phyloP scores from a whole-genome alignment of 1,139 yeast genomes.

The Nakaseomyces kungkrabaensis region DNA sequence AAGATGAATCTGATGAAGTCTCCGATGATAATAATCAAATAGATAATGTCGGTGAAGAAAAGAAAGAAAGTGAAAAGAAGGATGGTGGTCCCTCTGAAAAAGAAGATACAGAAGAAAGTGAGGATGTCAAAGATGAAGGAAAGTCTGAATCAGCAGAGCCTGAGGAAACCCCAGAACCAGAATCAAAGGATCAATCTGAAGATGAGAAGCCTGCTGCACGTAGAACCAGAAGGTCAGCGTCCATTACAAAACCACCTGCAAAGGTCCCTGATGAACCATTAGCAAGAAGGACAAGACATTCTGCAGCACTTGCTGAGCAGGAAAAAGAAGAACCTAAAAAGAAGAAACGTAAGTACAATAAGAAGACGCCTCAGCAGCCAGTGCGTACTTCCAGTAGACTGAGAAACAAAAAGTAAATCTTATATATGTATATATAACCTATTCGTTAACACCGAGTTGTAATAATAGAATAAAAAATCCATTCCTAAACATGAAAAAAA shows the following conservation, averaged over 20 bases:
- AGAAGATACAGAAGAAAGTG: slow-evolving; percentile 6
- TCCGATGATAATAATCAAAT: background rate
- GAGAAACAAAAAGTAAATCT: slow-evolving; percentile 18
- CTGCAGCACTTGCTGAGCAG: slow-evolving; percentile 10
- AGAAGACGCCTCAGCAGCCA: slow-evolving; percentile 6
- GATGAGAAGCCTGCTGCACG: background rate
- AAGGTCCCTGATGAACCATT: slow-evolving; percentile 12
- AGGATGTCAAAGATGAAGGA: slow-evolving; percentile 1
- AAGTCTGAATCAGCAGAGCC: background rate
- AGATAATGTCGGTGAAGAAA: slow-evolving; percentile 4
- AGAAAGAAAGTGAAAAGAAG: slow-evolving; percentile 5
- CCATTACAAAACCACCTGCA: background rate
- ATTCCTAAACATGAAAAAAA: background rate
- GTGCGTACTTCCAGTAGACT: slow-evolving; percentile 23
- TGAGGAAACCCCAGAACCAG: background rate
- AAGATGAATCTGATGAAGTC: background rate
- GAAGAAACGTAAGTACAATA: slow-evolving; percentile 13
- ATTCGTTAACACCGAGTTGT: background rate
- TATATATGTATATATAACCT: background rate
- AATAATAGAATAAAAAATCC: background rate
- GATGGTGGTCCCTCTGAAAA: slow-evolving; percentile 5
- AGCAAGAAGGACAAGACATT: slow-evolving; percentile 26
- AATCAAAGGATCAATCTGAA: background rate
- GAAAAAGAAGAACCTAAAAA: slow-evolving; percentile 12
- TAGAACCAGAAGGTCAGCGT: background rate